Evolutionary conservation across 805 yeast species (phyloP), one percentile per base, ranked within the genome.

Genomic region (Saccharomycopsis fibuligera): DNA sequence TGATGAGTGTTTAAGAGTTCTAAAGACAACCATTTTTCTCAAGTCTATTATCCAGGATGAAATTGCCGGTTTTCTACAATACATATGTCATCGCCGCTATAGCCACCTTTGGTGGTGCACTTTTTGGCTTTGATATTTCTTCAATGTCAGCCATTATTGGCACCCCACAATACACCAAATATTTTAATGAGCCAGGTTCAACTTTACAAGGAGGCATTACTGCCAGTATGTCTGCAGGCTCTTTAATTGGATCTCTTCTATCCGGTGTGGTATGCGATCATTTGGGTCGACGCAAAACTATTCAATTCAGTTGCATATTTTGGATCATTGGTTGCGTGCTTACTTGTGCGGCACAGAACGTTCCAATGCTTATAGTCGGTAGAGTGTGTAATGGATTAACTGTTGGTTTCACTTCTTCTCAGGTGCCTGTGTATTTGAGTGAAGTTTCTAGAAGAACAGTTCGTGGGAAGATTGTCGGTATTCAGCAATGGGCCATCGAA

Each of bases 401-500:
- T 57, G 83, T 79, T 54, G 93, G 93, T 51, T 62, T 83, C 61
- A 78, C 78, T 60, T 81, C 90, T 9, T 78, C 89, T 10, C 81
- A 89, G 27, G 81, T 83, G 47, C 95, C 95, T 14, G 81, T 83
- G 54, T 85, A 85, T 78, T 90, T 83, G 62, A 74, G 90, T 2
- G 95, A 86, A 64, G 74, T 79, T 64, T 75, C 88, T 37, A 76
- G 74, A 53, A 75, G 87, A 5, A 76, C 75, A 51, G 70, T 69
- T 51, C 76, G 90, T 68, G 91, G 91, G 55, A 68, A 73, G 54
- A 65, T 83, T 55, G 87, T 83, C 47, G 75, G 76, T 58, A 66
- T 82, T 58, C 85, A 82, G 63, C 89, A 89, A 41, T 75, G 84
- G 23, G 74, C 81, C 35, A 78, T 83, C 56, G 79, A 82, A 24